Evolutionary conservation across 495 filamentous ascomycete genomes (phyloP), one percentile per base, ranked within the genome.

Genomic region (Xylaria acuta): DNA sequence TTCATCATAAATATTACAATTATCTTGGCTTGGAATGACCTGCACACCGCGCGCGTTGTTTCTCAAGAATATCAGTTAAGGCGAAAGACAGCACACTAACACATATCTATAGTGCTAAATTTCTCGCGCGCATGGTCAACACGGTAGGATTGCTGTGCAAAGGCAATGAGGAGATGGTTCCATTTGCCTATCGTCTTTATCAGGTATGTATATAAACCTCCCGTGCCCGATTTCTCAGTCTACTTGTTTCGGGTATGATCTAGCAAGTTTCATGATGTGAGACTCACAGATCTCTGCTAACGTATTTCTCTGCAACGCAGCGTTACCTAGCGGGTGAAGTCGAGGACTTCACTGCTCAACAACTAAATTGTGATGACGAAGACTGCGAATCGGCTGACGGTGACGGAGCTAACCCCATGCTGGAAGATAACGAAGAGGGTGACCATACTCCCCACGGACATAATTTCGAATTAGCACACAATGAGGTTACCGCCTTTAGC

Each of bases 91-190:
- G 12, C 1, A 56, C 27, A 14, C 22, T 56, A 20, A 71, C 18
- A 8, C 7, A 5, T n/a, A 20, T 27, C 11, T 41, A 54, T 25
- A 72, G 70, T 1, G 85, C 84, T 2, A 83, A 83, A 12, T 84
- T 86, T 69, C 80, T 87, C 14, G 83, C 85, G 30, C 79, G 83
- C 38, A 82, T 87, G 80, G 76, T 87, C 49, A 78, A 82, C 36
- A 78, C 77, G 16, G 79, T 84, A 14, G 85, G 85, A 5, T 74
- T 87, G 18, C 79, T 86, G 8, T 83, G 80, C 34, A 82, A 79
- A 53, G 83, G 84, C 51, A 86, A 86, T 65, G 84, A 86, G 63
- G 83, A 86, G 49, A 76, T 84, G 76, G 68, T 80, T 14, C 63
- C 70, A 22, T 78, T 78, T 47, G 76, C 72, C 32, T 78, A 76